Evolutionary conservation across 2,329 filamentous ascomycete genomes (phyloP), one percentile per base, ranked within the genome.

Genomic region (Trichoderma koningiopsis): DNA sequence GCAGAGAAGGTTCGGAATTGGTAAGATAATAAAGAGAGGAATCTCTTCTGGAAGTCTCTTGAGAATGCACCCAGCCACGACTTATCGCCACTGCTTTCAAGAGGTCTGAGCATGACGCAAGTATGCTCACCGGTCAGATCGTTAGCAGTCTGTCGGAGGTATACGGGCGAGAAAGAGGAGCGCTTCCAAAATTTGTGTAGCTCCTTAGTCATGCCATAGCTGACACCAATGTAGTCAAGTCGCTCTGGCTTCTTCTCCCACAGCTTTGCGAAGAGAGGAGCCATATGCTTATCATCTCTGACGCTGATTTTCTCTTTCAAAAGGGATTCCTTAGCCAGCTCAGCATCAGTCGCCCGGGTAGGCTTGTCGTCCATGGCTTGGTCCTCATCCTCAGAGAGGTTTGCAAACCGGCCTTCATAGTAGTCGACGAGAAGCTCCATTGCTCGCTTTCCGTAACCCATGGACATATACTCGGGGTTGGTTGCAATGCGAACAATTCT

Each of bases 121-220:
- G 96, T 97, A 79, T 99, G 96, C 81, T 99, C 96, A 68, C 96
- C 96, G 0, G 96, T 99, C 57, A 99, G 85, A 69, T 98, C 96
- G 77, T 98, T 99, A 63, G 96, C 86, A 2, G 96, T 99, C 82
- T 99, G 96, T 40, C 96, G 88, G 16, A 99, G 86, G 76, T 99
- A 99, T 0, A 99, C 93, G 0, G 96, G 96, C 2, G 90, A 88
- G 78, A 97, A 99, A 0, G 85, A 85, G 19, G 91, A 88, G 43
- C 92, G 91, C 81, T 97, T 97, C 96, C 96, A 99, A 85, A 99
- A 99, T 77, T 93, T 96, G 83, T 97, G 96, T 16, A 99, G 88
- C 16, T 88, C 86, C 49, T 90, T 86, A 0, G 96, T 99, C 68
- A 99, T 84, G 65, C 96, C 96, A 78, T 97, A 99, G 76, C 93